Percentiles rank a stretch among this genome's conserved stretches.
Conservation (phyloP, 2,329 filamentous ascomycete genomes). For the Leptographium radiaticola region DNA sequence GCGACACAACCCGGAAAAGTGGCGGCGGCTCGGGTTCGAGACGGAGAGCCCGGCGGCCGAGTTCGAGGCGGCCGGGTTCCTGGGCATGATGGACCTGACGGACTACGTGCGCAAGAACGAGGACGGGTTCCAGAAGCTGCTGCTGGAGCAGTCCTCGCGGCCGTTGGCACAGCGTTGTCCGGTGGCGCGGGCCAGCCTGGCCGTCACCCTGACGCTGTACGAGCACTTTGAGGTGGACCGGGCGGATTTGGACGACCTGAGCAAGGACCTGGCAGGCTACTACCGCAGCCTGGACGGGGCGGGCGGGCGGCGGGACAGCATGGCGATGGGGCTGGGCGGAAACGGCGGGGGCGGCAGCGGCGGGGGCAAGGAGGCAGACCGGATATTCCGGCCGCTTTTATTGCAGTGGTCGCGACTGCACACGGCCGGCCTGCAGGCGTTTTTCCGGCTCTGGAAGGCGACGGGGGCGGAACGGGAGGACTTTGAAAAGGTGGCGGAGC, state of each 20-base stretch:
- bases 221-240: constrained; percentile 93
- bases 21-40: constrained; percentile 84
- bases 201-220: constrained; percentile 78
- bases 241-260: constrained; percentile 64
- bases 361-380: constrained; percentile 56
- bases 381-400: constrained; percentile 72
- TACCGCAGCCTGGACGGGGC: constrained; percentile 57
- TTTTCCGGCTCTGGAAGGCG: constrained; percentile 85
- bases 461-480: constrained; percentile 76
- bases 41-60: constrained; percentile 77
- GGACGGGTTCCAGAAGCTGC: constrained; percentile 80
- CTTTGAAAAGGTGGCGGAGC: constrained; percentile 84
- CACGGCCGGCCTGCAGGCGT: constrained; percentile 70
- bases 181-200: constrained; percentile 72
- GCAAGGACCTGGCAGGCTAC: constrained; percentile 39
- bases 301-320: background rate
- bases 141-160: constrained; percentile 76
- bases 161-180: constrained; percentile 66
- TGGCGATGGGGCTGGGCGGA: too few species aligned
- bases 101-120: constrained; percentile 89
- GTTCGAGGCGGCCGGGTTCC: constrained; percentile 72
- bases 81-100: constrained; percentile 95
- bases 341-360: background rate
- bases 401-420: constrained; percentile 91
- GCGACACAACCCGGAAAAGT: constrained; percentile 78